Conservation (phyloP, 495 filamentous ascomycete genomes). For the Aspergillus wentii region DNA sequence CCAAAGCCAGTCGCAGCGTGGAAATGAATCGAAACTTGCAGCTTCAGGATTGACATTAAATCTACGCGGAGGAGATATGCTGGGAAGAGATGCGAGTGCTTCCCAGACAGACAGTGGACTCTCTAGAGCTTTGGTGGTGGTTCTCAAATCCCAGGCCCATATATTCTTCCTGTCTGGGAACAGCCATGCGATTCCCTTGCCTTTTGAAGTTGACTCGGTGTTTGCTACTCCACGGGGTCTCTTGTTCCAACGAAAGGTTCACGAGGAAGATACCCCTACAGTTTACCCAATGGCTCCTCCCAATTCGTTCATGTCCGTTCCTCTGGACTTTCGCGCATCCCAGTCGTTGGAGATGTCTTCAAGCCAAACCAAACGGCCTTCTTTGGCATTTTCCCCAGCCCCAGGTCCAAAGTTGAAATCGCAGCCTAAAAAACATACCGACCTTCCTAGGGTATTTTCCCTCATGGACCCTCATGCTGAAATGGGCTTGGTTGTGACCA, state of each 20-base stretch:
- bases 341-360: constrained; percentile 42
- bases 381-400: constrained; percentile 21
- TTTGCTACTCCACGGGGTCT: constrained; percentile 78
- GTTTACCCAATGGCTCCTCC: constrained; percentile 51
- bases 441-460: constrained; percentile 75
- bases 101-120: constrained; percentile 12
- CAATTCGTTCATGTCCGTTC: constrained; percentile 74
- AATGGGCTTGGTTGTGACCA: constrained; percentile 74
- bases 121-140: constrained; percentile 75
- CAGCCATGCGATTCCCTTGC: constrained; percentile 86
- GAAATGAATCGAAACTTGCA: constrained; percentile 9
- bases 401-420: constrained; percentile 20
- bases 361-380: constrained; percentile 33
- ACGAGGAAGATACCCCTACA: constrained; percentile 19
- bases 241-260: constrained; percentile 73
- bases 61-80: constrained; percentile 15
- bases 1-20: constrained; percentile 9
- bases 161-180: constrained; percentile 86
- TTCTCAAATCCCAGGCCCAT: constrained; percentile 89
- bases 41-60: constrained; percentile 18
- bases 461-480: constrained; percentile 85
- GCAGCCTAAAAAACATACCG: constrained; percentile 38
- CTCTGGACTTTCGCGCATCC: constrained; percentile 39
- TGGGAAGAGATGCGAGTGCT: constrained; percentile 10
- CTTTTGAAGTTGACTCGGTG: constrained; percentile 87